Evolutionary conservation across 306 rosid genomes (phyloP), one percentile per base, ranked within the genome.

Genomic region (Gleditsia sinensis): DNA sequence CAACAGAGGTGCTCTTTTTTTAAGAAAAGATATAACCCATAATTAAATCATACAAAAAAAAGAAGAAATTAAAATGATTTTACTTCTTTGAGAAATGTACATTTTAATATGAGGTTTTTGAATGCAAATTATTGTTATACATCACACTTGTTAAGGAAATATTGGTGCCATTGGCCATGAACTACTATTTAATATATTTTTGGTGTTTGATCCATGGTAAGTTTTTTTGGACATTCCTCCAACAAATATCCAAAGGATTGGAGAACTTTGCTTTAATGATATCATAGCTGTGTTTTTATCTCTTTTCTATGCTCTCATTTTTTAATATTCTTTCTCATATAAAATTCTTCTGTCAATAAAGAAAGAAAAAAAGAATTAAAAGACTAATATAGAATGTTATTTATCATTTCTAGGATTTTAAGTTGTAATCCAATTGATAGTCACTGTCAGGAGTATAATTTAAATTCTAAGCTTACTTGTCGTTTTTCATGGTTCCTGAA

Each of bases 1-100:
- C 88, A 90, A 42, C 88, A 88, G 73, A 92, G 99, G 99, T 94
- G 19, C 74, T 20, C 62, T 55, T 69, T 65, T 40, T 55, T 68
- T 58, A 3, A 6, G 3, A 3, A 55, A 43, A 7, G 21, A 28
- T 10, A 45, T 37, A n/a, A 28, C 25, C 78, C 66, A 71, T 48
- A 6, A 21, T 32, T 54, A 36, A 34, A 45, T 64, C 34, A 4
- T 34, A 54, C 42, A 34, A 43, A 32, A 34, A 6, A 42, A 45
- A 60, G 7, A 49, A 39, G 56, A 7, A 21, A 40, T 74, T 30
- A 39, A 48, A 64, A 73, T 39, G 27, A 7, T 48, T 19, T 57
- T 74, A 16, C 45, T 50, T 60, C 33, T 21, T 45, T 62, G 56
- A 74, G 54, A 70, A 74, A 62, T 55, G 9, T 46, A 30, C 20